These are phyloP conservation scores for Solanum etuberosum DNA, from an alignment of 257 asterid species.

Conservation along the genomic window DNA sequence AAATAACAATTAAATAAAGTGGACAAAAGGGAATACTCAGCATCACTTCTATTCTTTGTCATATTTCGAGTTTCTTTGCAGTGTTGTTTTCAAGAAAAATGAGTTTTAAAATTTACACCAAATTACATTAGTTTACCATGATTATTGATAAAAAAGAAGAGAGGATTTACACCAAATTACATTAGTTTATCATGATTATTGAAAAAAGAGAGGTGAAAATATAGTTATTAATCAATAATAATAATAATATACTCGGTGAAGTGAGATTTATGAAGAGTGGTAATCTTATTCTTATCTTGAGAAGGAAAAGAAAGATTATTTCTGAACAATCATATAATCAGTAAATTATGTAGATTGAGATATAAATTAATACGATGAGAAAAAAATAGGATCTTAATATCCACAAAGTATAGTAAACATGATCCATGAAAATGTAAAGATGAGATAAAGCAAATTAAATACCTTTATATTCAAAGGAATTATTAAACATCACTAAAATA, in stretches of 20 bases:
- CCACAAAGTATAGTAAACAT: not conserved
- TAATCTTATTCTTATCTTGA: not conserved
- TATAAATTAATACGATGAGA: not conserved
- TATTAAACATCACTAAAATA: not conserved
- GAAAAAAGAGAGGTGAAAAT: not conserved
- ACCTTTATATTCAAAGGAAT: not conserved
- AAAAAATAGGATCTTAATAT: not conserved
- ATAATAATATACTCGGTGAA: no score
- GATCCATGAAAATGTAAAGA: not conserved
- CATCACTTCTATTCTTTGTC: not conserved
- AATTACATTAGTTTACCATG: no score
- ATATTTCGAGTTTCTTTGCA: not conserved
- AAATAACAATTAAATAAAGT: no score
- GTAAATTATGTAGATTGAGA: not conserved
- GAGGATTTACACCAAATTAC: not conserved
- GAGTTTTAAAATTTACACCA: not conserved
- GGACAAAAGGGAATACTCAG: not conserved
- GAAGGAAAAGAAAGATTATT: not conserved
- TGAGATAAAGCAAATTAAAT: not conserved
- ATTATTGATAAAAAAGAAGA: no score
- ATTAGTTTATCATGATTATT: not conserved
- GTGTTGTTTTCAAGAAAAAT: not conserved
- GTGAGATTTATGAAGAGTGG: not conserved
- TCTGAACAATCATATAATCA: not conserved
- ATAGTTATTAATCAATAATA: no score